Evolutionary conservation across 1,284 basidiomycete species (phyloP).

Genomic region (Ustilago esculenta): DNA sequence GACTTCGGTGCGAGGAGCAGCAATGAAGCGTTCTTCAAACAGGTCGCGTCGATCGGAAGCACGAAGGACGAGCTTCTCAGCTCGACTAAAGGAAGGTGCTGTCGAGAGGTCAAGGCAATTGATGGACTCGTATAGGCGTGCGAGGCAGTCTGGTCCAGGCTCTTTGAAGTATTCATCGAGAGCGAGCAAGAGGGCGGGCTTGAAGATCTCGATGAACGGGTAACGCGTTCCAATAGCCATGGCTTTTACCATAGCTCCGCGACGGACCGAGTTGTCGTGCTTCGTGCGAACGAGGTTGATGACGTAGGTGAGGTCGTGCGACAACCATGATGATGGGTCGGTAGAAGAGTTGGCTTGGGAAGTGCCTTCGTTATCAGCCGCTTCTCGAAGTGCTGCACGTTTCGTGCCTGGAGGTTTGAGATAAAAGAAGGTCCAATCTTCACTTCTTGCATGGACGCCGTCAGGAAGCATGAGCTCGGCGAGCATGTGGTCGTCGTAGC

Average conservation of each 20-base stretch:
- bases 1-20: slow-evolving; percentile 11
- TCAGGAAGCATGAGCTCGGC: slow-evolving; percentile 99
- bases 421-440: slow-evolving; percentile 99
- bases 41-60: slow-evolving; percentile 84
- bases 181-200: slow-evolving; percentile 92
- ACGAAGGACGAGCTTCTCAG: slow-evolving; percentile 88
- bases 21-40: slow-evolving; percentile 76
- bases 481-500: slow-evolving; percentile 72
- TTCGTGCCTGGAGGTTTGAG: slow-evolving; percentile 68
- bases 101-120: slow-evolving; percentile 88
- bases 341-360: neutral
- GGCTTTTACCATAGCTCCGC: slow-evolving; percentile 94
- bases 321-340: slow-evolving; percentile 26
- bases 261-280: slow-evolving; percentile 84
- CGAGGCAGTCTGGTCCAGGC: slow-evolving; percentile 86
- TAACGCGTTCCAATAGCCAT: slow-evolving; percentile 94
- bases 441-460: slow-evolving; percentile 89
- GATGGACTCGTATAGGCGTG: slow-evolving; percentile 87
- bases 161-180: slow-evolving; percentile 92
- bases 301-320: slow-evolving; percentile 73
- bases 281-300: slow-evolving; percentile 95
- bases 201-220: slow-evolving; percentile 97
- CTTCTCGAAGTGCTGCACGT: slow-evolving; percentile 10
- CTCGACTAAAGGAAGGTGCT: slow-evolving; percentile 79
- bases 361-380: slow-evolving; percentile 1